phyloP scores from a whole-genome alignment of 2,329 filamentous ascomycete genomes.

The Aspergillus aculeatinus region DNA sequence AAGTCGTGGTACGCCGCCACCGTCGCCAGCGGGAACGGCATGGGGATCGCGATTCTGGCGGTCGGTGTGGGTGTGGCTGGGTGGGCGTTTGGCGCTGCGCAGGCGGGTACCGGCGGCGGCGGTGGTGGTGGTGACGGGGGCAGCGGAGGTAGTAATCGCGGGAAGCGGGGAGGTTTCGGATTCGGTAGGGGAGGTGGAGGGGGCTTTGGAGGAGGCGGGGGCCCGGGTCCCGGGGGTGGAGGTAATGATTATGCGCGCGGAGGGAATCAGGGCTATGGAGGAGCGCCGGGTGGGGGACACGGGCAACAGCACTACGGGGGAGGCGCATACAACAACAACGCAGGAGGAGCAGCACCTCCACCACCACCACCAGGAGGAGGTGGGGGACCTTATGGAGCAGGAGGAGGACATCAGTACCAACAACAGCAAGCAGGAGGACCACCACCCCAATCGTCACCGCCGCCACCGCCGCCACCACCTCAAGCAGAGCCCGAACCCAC shows the following conservation, averaged over 20 bases:
- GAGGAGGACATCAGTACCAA: conserved; percentile 17
- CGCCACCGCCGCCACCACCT: neutral
- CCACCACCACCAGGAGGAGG: neutral
- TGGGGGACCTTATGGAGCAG: neutral
- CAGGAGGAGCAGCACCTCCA: neutral
- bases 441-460: conserved; percentile 26
- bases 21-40: conserved; percentile 69
- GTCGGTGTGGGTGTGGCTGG: conserved; percentile 72
- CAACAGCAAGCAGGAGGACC: conserved; percentile 26
- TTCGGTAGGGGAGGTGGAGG: conserved; percentile 12
- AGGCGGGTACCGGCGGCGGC: conserved; percentile 38
- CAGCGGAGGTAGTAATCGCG: neutral
- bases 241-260: conserved; percentile 18
- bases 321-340: neutral
- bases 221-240: conserved; percentile 5
- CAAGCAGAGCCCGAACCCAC: conserved; percentile 3
- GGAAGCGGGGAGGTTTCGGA: conserved; percentile 27
- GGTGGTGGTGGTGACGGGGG: neutral
- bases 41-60: conserved; percentile 70
- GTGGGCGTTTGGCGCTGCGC: conserved; percentile 71
- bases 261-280: neutral
- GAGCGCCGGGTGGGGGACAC: neutral
- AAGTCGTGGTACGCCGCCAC: conserved; percentile 71
- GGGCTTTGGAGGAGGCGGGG: neutral
- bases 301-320: neutral